Percentiles rank a stretch among this genome's conserved stretches.
Evolutionary conservation across 129 eudicot species (phyloP).

Genomic region (Tanacetum coccineum): DNA sequence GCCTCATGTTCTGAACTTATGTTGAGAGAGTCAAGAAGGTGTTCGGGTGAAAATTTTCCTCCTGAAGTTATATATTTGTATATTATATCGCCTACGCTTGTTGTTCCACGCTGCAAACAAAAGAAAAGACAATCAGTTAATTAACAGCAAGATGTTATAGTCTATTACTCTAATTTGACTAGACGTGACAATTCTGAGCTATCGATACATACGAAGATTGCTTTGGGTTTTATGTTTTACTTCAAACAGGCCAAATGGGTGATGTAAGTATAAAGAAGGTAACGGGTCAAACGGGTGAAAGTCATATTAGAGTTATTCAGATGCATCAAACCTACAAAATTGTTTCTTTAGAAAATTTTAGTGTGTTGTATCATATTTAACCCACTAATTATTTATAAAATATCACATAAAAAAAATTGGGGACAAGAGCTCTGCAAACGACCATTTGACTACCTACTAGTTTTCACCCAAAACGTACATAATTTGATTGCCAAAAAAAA

Average conservation of each 20-base stretch:
- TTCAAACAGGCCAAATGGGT: neutral
- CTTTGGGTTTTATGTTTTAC: slow-evolving; percentile 11
- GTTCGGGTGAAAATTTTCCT: slow-evolving; percentile 67
- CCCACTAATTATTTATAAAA: too few species aligned
- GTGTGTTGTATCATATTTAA: too few species aligned
- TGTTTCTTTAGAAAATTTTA: neutral
- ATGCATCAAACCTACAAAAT: neutral
- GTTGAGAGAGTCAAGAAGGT: slow-evolving; percentile 59
- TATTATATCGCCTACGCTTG: slow-evolving; percentile 74
- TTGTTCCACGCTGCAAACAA: slow-evolving; percentile 70
- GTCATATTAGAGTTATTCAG: too few species aligned
- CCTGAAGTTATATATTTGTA: slow-evolving; percentile 66
- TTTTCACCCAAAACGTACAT: neutral
- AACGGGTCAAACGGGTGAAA: too few species aligned
- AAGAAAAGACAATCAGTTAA: neutral
- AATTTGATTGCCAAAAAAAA: neutral
- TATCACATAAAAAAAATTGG: too few species aligned
- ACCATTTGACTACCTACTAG: too few species aligned
- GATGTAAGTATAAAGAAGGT: too few species aligned
- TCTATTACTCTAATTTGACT: too few species aligned
- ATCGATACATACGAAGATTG: neutral
- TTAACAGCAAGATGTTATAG: neutral
- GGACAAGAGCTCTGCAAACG: too few species aligned
- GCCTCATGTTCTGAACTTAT: slow-evolving; percentile 93
- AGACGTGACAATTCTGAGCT: neutral